These are phyloP conservation scores for Dendrostoma leiphaemia DNA, from an alignment of 2,329 filamentous ascomycete genomes.

Conservation along the genomic window DNA sequence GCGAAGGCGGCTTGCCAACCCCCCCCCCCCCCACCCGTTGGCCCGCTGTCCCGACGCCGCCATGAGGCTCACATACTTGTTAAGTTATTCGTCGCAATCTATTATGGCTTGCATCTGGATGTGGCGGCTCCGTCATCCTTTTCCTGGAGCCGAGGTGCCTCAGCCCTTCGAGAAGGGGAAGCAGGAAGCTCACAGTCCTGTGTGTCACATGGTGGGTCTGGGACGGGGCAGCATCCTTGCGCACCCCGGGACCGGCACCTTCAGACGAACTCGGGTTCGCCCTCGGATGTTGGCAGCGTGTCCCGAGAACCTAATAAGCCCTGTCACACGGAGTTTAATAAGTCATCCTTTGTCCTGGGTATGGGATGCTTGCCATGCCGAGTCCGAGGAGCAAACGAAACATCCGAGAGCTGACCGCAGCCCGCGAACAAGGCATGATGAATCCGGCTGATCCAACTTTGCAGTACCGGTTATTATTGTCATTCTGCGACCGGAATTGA, in stretches of 20 bases:
- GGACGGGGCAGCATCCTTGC: neutral
- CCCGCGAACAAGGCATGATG: neutral
- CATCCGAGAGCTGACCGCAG: neutral
- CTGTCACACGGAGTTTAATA: neutral
- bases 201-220: no score
- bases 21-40: neutral
- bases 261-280: neutral
- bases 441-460: neutral
- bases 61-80: no score
- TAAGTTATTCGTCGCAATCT: no score
- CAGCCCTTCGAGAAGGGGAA: no score
- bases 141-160: no score
- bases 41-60: no score
- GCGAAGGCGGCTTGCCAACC: neutral
- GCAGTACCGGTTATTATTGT: neutral
- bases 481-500: neutral
- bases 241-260: no score
- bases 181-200: no score
- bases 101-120: neutral
- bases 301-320: neutral
- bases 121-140: neutral
- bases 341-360: neutral
- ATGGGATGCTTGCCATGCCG: no score
- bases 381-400: neutral
- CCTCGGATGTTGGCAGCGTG: neutral